Evolutionary conservation across 495 filamentous ascomycete species (phyloP).

Genomic region (Halenospora varia): DNA sequence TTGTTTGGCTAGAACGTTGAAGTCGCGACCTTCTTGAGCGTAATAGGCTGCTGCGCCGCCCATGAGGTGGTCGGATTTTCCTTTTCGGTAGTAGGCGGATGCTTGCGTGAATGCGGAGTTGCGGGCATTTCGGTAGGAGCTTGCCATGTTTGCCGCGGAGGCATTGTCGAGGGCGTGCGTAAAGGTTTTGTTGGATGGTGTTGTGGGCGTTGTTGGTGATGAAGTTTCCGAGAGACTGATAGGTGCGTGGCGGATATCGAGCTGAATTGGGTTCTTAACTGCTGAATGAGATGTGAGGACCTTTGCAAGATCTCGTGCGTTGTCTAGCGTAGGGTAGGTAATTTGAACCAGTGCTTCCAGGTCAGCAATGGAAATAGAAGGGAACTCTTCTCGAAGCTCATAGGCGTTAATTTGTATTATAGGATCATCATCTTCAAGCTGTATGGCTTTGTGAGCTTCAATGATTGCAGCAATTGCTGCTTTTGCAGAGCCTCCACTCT

Average conservation of each 20-base stretch:
- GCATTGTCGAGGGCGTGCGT: constrained; percentile 7
- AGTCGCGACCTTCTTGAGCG: constrained; percentile 50
- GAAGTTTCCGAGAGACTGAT: constrained; percentile 14
- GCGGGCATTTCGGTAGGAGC: constrained; percentile 17
- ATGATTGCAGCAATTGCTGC: constrained; percentile 52
- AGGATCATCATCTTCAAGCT: constrained; percentile 30
- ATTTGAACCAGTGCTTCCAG: constrained; percentile 49
- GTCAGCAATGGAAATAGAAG: constrained; percentile 38
- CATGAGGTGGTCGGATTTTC: constrained; percentile 62
- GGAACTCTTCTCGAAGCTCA: constrained; percentile 52
- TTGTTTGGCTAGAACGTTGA: constrained; percentile 39
- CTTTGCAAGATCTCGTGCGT: constrained; percentile 56
- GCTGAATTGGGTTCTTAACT: constrained; percentile 19
- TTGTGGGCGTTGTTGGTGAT: not conserved
- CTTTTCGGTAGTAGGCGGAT: constrained; percentile 53
- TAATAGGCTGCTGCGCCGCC: constrained; percentile 66
- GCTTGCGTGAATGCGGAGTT: constrained; percentile 55
- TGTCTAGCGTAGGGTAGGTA: constrained; percentile 49
- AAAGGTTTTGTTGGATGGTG: not conserved
- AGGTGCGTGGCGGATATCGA: constrained; percentile 36
- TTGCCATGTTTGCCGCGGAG: constrained; percentile 8
- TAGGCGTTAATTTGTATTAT: constrained; percentile 42
- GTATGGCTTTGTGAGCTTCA: constrained; percentile 29
- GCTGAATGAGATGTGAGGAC: constrained; percentile 21
- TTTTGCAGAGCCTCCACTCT: constrained; percentile 52